A percentile compares a stretch with the other conserved stretches of the same genome.
Evolutionary conservation across 441 rosid species (phyloP).

Genomic region (Pelargonium cotyledonis): DNA sequence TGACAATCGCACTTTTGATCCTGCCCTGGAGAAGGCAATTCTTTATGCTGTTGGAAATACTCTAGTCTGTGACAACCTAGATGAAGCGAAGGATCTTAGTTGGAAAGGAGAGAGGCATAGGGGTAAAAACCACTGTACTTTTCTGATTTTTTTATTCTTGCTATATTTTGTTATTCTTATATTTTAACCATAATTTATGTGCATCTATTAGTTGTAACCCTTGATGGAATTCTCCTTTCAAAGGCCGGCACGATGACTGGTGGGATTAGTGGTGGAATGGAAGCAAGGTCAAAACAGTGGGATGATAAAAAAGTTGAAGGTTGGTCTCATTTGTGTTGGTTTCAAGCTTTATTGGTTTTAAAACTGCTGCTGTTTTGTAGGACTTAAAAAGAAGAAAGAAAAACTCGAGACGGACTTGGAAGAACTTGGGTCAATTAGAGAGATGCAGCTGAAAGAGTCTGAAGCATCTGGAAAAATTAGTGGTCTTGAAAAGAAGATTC

Average conservation of each 20-base stretch:
- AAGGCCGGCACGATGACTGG: slow-evolving; percentile 99
- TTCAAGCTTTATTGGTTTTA: slow-evolving; percentile 14
- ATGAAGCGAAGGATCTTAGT: slow-evolving; percentile 91
- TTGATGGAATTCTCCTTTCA: slow-evolving; percentile 89
- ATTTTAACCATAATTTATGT: slow-evolving; percentile 20
- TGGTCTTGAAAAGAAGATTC: slow-evolving; percentile 95
- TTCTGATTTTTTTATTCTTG: not conserved
- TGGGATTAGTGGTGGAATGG: slow-evolving; percentile 99
- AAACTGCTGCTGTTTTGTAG: slow-evolving; percentile 38
- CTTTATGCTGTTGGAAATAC: slow-evolving; percentile 98
- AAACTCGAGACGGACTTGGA: slow-evolving; percentile 75
- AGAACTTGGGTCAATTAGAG: slow-evolving; percentile 88
- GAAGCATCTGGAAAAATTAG: slow-evolving; percentile 92
- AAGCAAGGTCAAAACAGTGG: slow-evolving; percentile 96
- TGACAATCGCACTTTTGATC: slow-evolving; percentile 82
- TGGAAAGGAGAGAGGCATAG: slow-evolving; percentile 94
- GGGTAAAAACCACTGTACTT: slow-evolving; percentile 40
- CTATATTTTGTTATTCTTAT: slow-evolving; percentile 3
- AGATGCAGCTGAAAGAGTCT: slow-evolving; percentile 90
- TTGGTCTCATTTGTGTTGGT: slow-evolving; percentile 26
- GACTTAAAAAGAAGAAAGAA: slow-evolving; percentile 66
- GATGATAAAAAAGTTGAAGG: slow-evolving; percentile 97
- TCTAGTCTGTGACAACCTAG: slow-evolving; percentile 91
- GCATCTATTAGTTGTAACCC: slow-evolving; percentile 72
- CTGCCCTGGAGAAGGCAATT: slow-evolving; percentile 83